phyloP scores from a whole-genome alignment of 1,139 yeast species.

The Arxiozyma bovina region DNA sequence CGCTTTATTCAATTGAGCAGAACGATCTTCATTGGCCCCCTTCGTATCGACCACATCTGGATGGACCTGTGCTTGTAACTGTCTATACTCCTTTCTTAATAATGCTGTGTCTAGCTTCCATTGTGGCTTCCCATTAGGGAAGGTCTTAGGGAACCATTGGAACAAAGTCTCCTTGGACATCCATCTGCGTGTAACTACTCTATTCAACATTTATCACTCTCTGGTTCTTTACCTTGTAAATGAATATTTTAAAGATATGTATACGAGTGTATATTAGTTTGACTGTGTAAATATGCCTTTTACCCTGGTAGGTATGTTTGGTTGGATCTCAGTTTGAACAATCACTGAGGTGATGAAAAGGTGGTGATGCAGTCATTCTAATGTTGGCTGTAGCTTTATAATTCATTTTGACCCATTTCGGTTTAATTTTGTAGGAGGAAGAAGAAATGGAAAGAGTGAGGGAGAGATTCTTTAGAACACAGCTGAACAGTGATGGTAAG shows the following conservation, averaged over 20 bases:
- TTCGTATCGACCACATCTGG: slow-evolving; percentile 51
- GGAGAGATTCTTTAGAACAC: neutral
- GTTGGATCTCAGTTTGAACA: neutral
- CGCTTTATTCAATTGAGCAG: slow-evolving; percentile 58
- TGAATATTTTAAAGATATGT: too few species aligned
- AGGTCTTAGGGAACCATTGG: slow-evolving; percentile 63
- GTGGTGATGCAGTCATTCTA: too few species aligned
- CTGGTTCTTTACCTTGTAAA: neutral
- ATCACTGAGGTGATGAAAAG: neutral
- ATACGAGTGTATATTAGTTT: too few species aligned
- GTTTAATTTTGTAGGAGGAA: neutral
- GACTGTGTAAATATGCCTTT: too few species aligned
- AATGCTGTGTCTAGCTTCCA: slow-evolving; percentile 48
- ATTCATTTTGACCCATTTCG: neutral
- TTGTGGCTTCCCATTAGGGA: slow-evolving; percentile 59
- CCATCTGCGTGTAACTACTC: slow-evolving; percentile 9
- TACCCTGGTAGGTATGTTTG: too few species aligned
- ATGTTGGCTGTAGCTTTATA: neutral
- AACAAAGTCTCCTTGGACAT: slow-evolving; percentile 34
- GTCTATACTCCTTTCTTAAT: slow-evolving; percentile 66
- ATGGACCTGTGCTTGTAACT: slow-evolving; percentile 63
- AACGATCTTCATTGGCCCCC: slow-evolving; percentile 26
- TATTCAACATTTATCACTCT: neutral
- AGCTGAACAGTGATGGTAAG: neutral
- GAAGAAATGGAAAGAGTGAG: neutral